Conservation (phyloP, 805 yeast species). For the Deakozyma indianensis region DNA sequence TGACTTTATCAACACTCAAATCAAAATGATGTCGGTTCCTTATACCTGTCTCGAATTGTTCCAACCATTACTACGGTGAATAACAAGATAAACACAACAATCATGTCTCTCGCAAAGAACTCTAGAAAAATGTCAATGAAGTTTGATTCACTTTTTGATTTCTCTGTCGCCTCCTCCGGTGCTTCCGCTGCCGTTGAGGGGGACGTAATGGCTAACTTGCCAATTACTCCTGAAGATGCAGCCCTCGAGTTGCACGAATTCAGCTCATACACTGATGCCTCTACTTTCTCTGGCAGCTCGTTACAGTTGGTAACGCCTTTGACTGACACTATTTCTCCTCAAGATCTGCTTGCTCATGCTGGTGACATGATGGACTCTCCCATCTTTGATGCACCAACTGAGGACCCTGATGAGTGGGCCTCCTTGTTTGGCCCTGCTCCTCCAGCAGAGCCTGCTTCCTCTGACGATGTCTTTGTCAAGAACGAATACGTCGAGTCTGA, state of each 20-base stretch:
- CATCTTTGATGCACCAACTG: not conserved
- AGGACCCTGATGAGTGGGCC: not conserved
- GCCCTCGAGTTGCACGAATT: not conserved
- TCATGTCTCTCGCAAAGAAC: too few relatives aligned
- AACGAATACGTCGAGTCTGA: not conserved
- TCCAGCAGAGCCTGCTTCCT: not conserved
- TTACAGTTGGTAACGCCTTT: slow-evolving; percentile 6
- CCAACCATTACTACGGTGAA: slow-evolving; percentile 1
- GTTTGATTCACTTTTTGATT: not conserved
- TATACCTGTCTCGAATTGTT: slow-evolving; percentile 9
- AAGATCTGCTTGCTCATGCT: slow-evolving; percentile 8
- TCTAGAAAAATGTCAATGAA: not conserved
- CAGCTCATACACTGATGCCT: not conserved
- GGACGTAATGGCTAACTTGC: not conserved
- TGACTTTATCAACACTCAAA: slow-evolving; percentile 4
- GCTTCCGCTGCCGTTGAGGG: not conserved
- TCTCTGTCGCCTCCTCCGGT: not conserved
- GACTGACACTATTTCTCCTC: slow-evolving; percentile 11
- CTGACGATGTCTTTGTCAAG: not conserved
- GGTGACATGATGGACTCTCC: slow-evolving; percentile 1
- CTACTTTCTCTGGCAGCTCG: slow-evolving; percentile 6
- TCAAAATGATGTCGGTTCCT: slow-evolving; percentile 8
- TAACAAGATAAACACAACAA: not conserved
- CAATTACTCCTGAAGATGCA: not conserved
- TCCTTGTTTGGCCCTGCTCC: slow-evolving; percentile 1